Evolutionary conservation across 2,329 filamentous ascomycete species (phyloP).

Genomic region (Camillea tinctor): DNA sequence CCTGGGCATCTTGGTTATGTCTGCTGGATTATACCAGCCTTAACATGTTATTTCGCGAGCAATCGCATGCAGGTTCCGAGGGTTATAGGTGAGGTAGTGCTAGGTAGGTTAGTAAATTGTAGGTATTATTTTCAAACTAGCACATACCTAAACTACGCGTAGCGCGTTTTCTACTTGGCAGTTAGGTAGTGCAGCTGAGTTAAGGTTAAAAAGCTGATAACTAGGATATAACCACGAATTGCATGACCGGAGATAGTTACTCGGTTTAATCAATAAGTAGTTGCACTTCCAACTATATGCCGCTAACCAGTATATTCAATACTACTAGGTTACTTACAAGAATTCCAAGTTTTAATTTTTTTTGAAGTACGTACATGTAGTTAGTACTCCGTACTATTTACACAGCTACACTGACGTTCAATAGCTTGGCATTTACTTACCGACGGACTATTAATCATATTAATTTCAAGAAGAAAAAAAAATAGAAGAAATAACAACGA

Average conservation of each 20-base stretch:
- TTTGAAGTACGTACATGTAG: too few relatives aligned
- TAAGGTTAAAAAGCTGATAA: background rate
- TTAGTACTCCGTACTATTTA: too few relatives aligned
- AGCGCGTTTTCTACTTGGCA: background rate
- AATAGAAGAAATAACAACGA: too few relatives aligned
- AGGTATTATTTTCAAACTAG: background rate
- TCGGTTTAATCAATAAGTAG: background rate
- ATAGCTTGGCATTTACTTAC: too few relatives aligned
- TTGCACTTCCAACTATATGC: background rate
- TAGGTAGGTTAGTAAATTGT: too few relatives aligned
- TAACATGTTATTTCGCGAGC: background rate
- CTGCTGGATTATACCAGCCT: background rate
- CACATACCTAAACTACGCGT: background rate
- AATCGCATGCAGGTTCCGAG: background rate
- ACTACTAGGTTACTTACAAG: background rate
- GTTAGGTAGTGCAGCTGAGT: too few relatives aligned
- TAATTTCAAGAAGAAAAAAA: too few relatives aligned
- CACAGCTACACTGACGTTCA: too few relatives aligned
- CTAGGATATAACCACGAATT: background rate
- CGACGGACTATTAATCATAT: too few relatives aligned
- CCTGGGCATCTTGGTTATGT: background rate
- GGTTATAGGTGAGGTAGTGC: too few relatives aligned
- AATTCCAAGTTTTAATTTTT: too few relatives aligned
- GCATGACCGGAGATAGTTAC: background rate
- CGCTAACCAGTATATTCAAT: background rate